Evolutionary conservation across 371 early-diverging fungal genomes (phyloP).

Genomic region (Capillidium heterosporum): DNA sequence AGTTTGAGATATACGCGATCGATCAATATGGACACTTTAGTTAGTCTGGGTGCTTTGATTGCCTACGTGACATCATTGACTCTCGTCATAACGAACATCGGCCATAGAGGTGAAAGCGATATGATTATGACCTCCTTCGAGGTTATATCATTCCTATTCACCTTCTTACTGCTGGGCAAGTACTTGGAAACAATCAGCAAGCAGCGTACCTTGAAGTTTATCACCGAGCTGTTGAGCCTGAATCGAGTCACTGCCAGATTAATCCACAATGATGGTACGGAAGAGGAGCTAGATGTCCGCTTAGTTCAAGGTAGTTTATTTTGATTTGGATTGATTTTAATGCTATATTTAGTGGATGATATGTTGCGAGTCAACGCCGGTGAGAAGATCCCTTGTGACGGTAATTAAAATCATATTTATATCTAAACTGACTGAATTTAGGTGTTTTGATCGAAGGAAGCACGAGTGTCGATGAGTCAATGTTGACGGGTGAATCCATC

Average conservation of each 20-base stretch:
- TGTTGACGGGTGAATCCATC: constrained; percentile 42
- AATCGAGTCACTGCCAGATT: constrained; percentile 39
- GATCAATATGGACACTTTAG: constrained; percentile 47
- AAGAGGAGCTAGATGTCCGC: constrained; percentile 35
- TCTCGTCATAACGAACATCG: background rate
- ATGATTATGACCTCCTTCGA: constrained; percentile 15
- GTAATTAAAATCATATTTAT: constrained; percentile 75
- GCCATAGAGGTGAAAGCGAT: constrained; percentile 28
- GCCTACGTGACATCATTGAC: constrained; percentile 38
- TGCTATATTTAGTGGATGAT: constrained; percentile 47
- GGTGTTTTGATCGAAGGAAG: constrained; percentile 6
- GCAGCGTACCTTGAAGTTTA: constrained; percentile 44
- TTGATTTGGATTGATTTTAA: constrained; percentile 25
- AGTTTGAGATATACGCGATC: constrained; percentile 29
- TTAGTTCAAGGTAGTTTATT: constrained; percentile 5
- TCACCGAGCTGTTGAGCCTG: constrained; percentile 44
- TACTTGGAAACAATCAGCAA: constrained; percentile 54
- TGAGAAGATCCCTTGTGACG: constrained; percentile 9
- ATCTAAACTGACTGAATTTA: constrained; percentile 29
- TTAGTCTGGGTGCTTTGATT: constrained; percentile 38
- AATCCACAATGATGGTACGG: constrained; percentile 6
- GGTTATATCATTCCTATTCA: constrained; percentile 18
- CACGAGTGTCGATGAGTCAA: constrained; percentile 37
- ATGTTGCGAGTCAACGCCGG: constrained; percentile 52
- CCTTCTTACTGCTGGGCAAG: constrained; percentile 46